Conservation (phyloP, 2,329 filamentous ascomycete species). For the Alternaria sp. region DNA sequence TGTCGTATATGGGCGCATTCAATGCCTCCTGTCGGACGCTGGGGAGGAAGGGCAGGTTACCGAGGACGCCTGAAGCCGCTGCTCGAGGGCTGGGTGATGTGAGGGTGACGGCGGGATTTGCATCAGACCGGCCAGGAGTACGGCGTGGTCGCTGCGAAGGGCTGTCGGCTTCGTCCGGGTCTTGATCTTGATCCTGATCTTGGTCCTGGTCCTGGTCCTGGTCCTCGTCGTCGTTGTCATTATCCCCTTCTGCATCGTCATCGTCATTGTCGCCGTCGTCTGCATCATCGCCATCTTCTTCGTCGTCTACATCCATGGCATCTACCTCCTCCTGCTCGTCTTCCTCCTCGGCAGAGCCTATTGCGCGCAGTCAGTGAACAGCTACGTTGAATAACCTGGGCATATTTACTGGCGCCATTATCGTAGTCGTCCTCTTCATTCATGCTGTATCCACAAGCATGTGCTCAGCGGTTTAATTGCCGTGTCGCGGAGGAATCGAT, state of each 20-base stretch:
- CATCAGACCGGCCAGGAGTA: constrained; percentile 36
- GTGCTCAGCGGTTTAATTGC: constrained; percentile 1
- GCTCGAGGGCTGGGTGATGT: constrained; percentile 58
- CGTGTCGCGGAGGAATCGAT: constrained; percentile 11
- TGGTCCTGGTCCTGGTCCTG: constrained; percentile 45
- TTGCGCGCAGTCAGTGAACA: constrained; percentile 21
- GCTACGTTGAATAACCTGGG: neutral
- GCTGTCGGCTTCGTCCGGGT: constrained; percentile 58
- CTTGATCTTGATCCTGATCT: constrained; percentile 52
- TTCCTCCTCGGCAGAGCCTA: constrained; percentile 41
- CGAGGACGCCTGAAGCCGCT: constrained; percentile 41
- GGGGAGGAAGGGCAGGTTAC: constrained; percentile 62
- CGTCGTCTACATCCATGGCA: constrained; percentile 37
- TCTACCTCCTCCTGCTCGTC: constrained; percentile 52
- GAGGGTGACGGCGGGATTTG: constrained; percentile 59
- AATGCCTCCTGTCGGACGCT: constrained; percentile 79
- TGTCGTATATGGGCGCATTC: constrained; percentile 84
- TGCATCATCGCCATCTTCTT: constrained; percentile 54
- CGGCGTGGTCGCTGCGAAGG: constrained; percentile 50
- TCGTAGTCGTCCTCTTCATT: constrained; percentile 60
- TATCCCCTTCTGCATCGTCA: constrained; percentile 53
- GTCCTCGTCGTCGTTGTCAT: constrained; percentile 53
- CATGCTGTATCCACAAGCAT: constrained; percentile 34
- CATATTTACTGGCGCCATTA: constrained; percentile 49
- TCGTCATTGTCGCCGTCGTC: constrained; percentile 56